Evolutionary conservation across 306 rosid species (phyloP).

Genomic region (Nissolia schottii): DNA sequence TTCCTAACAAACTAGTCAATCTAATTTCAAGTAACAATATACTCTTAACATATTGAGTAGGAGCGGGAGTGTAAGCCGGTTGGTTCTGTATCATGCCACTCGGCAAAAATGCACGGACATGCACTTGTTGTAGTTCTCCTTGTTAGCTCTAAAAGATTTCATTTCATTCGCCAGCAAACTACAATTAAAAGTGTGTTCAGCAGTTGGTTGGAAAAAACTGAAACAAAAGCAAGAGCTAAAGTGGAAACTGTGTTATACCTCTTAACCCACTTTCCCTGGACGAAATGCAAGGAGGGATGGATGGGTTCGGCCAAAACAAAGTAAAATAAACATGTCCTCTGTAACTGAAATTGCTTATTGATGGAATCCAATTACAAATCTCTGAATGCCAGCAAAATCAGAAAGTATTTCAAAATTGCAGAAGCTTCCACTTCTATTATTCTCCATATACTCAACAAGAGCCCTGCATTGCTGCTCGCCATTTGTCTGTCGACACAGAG

Average conservation of each 20-base stretch:
- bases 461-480: constrained; percentile 74
- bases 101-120: too few species aligned
- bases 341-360: constrained; percentile 22
- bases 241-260: neutral
- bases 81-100: too few species aligned
- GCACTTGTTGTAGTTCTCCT: too few species aligned
- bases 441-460: constrained; percentile 64
- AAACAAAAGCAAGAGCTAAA: neutral
- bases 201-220: neutral
- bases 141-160: too few species aligned
- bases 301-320: neutral
- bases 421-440: constrained; percentile 43
- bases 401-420: constrained; percentile 46
- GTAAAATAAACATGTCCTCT: neutral
- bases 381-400: constrained; percentile 62
- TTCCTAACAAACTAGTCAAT: too few species aligned
- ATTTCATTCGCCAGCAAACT: too few species aligned
- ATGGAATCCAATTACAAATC: constrained; percentile 76
- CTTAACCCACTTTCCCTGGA: neutral
- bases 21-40: too few species aligned
- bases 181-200: neutral
- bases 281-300: neutral
- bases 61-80: too few species aligned
- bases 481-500: constrained; percentile 56
- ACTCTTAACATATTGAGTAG: too few species aligned